These are phyloP conservation scores for Primulina eburnea DNA, from an alignment of 257 asterid genomes.

Conservation along the genomic window DNA sequence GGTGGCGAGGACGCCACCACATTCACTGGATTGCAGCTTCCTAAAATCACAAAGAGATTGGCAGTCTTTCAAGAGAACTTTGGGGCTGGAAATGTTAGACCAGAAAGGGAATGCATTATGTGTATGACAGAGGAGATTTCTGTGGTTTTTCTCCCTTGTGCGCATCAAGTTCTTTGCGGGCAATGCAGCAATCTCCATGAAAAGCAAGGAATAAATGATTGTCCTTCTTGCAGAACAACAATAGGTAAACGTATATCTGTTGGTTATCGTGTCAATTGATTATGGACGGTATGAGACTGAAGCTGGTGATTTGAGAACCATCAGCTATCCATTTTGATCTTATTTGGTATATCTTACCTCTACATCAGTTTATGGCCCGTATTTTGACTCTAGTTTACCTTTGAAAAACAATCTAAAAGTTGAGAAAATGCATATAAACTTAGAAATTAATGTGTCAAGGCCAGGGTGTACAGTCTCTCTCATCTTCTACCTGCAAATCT, in stretches of 20 bases:
- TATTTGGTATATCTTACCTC: not conserved
- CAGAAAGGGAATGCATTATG: constrained; percentile 86
- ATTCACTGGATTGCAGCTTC: constrained; percentile 26
- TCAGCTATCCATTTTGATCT: constrained; percentile 4
- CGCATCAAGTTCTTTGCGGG: constrained; percentile 74
- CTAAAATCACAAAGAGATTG: constrained; percentile 36
- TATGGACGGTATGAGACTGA: not conserved
- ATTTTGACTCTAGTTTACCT: not conserved
- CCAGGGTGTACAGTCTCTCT: not conserved
- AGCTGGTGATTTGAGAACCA: not conserved
- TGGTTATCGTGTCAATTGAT: constrained; percentile 12
- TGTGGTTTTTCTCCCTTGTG: constrained; percentile 78
- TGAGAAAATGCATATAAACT: not conserved
- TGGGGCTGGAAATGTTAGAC: constrained; percentile 32
- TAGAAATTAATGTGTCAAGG: not conserved
- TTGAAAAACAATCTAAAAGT: not conserved
- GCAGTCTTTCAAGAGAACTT: constrained; percentile 43
- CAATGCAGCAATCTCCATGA: constrained; percentile 52
- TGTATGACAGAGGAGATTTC: constrained; percentile 68
- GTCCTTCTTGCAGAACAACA: constrained; percentile 52
- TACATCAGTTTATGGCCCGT: not conserved
- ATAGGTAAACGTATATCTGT: constrained; percentile 39
- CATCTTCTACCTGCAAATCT: not conserved
- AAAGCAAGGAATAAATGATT: constrained; percentile 43
- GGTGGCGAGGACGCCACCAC: constrained; percentile 16